These are phyloP conservation scores for Phytophthora rubi DNA, from an alignment of 352 stramenopile genomes.

Conservation along the genomic window DNA sequence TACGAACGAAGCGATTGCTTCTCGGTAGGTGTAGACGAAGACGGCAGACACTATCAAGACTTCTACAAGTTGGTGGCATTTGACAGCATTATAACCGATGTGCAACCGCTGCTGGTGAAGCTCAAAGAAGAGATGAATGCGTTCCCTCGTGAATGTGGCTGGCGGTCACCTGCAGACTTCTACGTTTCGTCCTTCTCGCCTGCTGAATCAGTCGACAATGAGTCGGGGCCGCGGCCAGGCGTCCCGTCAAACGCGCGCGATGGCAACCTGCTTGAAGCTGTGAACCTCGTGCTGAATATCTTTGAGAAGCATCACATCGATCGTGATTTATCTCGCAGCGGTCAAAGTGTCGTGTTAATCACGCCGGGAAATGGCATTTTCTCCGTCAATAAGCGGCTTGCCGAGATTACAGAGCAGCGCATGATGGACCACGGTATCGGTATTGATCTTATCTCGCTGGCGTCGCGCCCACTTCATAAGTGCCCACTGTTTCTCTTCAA, in stretches of 20 bases:
- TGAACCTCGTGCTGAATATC: conserved; percentile 99
- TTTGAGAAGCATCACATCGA: conserved; percentile 99
- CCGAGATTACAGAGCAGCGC: conserved; percentile 98
- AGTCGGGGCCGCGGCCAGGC: conserved; percentile 39
- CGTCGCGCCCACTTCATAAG: conserved; percentile 96
- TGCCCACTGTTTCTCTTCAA: conserved; percentile 98
- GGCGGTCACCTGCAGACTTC: conserved; percentile 53
- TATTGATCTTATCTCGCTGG: conserved; percentile 97
- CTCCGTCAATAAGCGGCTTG: conserved; percentile 94
- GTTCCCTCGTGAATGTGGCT: conserved; percentile 75
- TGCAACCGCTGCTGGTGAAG: conserved; percentile 67
- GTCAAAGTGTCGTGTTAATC: conserved; percentile 97
- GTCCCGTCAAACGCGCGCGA: conserved; percentile 71
- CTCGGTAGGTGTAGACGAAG: conserved; percentile 75
- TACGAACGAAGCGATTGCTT: conserved; percentile 73
- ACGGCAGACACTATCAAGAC: conserved; percentile 82
- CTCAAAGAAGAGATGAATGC: conserved; percentile 84
- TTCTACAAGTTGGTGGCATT: conserved; percentile 89
- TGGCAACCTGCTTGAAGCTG: conserved; percentile 97
- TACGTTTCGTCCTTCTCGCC: conserved; percentile 43
- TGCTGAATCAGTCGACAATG: conserved; percentile 21
- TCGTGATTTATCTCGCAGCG: conserved; percentile 94
- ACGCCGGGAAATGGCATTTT: conserved; percentile 97
- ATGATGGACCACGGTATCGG: conserved; percentile 99
- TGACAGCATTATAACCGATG: conserved; percentile 73